phyloP scores from a whole-genome alignment of 2,329 filamentous ascomycete species.

The Fusarium devonianum region DNA sequence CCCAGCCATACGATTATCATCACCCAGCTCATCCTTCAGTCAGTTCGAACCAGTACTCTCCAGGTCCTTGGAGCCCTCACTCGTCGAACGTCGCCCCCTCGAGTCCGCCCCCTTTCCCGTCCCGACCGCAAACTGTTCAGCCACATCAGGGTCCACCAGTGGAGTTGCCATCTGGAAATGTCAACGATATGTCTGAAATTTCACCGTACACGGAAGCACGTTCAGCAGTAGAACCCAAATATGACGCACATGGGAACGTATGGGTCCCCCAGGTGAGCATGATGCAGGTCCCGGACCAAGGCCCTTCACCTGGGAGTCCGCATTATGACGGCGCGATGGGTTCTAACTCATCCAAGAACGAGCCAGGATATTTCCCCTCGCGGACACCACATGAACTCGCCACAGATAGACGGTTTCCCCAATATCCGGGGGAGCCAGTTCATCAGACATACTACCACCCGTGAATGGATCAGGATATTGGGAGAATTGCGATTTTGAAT shows the following conservation, averaged over 20 bases:
- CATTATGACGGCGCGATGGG: constrained; percentile 28
- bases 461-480: constrained; percentile 8
- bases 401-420: constrained; percentile 26
- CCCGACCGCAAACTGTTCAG: constrained; percentile 28
- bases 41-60: constrained; percentile 33
- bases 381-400: constrained; percentile 37
- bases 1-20: constrained; percentile 36
- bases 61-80: constrained; percentile 39
- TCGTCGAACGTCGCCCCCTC: constrained; percentile 34
- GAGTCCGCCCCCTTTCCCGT: constrained; percentile 25
- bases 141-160: constrained; percentile 39
- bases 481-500: constrained; percentile 2
- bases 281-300: constrained; percentile 37
- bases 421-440: constrained; percentile 13
- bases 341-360: constrained; percentile 29
- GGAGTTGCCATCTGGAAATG: constrained; percentile 38
- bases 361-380: constrained; percentile 28
- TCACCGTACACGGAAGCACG: constrained; percentile 28
- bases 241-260: constrained; percentile 44
- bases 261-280: constrained; percentile 48
- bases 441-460: constrained; percentile 41
- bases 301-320: constrained; percentile 30
- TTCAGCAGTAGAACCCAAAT: constrained; percentile 37
- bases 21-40: constrained; percentile 34
- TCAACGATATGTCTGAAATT: constrained; percentile 14